Conservation (phyloP, 805 yeast species). For the Metschnikowia bowlesiae region DNA sequence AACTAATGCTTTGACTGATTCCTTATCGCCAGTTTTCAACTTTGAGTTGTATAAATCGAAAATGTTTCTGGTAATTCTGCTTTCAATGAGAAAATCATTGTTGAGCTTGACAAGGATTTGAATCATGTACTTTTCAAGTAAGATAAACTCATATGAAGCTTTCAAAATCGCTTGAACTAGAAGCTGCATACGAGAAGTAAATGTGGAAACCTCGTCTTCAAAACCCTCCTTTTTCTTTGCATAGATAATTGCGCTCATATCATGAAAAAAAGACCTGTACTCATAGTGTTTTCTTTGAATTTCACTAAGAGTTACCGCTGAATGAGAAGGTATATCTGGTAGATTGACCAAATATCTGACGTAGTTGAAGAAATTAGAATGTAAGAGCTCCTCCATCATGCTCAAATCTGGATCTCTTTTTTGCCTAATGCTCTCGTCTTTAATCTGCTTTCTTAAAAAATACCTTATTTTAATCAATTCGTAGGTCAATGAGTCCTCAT, state of each 20-base stretch:
- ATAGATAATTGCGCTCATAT: conserved; percentile 25
- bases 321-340: conserved; percentile 19
- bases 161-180: conserved; percentile 31
- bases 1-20: conserved; percentile 29
- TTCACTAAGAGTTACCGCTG: conserved; percentile 17
- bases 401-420: conserved; percentile 5
- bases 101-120: conserved; percentile 34
- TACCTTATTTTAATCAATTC: conserved; percentile 25
- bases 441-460: conserved; percentile 25
- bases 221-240: conserved; percentile 25
- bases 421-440: conserved; percentile 4
- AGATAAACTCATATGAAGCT: conserved; percentile 34
- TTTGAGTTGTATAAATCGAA: conserved; percentile 21
- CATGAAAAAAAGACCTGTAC: conserved; percentile 24
- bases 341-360: conserved; percentile 30
- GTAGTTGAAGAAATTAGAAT: conserved; percentile 35
- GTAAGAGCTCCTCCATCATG: conserved; percentile 34
- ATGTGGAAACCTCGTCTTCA: conserved; percentile 19
- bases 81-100: conserved; percentile 29
- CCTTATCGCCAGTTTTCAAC: conserved; percentile 10
- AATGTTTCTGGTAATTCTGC: conserved; percentile 20
- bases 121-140: conserved; percentile 37
- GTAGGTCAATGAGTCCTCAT: conserved; percentile 30
- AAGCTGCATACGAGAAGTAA: conserved; percentile 13
- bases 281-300: conserved; percentile 25